These are phyloP conservation scores for Canavalia gladiata DNA, from an alignment of 306 rosid genomes.

Conservation along the genomic window DNA sequence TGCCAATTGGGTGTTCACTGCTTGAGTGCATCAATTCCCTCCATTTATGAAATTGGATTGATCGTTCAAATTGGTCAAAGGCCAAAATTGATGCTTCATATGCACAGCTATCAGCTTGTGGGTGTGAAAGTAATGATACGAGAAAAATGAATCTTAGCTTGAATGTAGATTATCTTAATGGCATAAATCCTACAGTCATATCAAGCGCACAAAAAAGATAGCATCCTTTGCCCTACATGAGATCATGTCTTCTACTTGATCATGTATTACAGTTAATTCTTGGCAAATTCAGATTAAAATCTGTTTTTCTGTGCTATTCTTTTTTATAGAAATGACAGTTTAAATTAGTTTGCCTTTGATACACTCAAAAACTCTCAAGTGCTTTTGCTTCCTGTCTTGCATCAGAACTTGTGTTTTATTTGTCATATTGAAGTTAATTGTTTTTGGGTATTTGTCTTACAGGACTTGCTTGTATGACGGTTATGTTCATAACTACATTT, in stretches of 20 bases:
- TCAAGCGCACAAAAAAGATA: slow-evolving; percentile 17
- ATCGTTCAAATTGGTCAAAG: slow-evolving; percentile 30
- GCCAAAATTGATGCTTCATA: slow-evolving; percentile 25
- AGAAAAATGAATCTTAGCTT: not conserved
- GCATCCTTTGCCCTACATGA: not conserved
- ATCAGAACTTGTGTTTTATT: slow-evolving; percentile 21
- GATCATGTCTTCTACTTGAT: slow-evolving; percentile 22
- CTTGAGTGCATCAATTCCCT: slow-evolving; percentile 25
- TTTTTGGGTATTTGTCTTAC: slow-evolving; percentile 51
- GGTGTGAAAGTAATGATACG: not conserved
- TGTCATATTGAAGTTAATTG: slow-evolving; percentile 30
- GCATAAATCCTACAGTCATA: not conserved
- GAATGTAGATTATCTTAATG: slow-evolving; percentile 15
- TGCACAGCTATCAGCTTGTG: slow-evolving; percentile 27
- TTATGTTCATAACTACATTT: slow-evolving; percentile 82
- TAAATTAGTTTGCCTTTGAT: slow-evolving; percentile 5
- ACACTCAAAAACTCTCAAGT: not conserved
- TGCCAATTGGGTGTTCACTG: slow-evolving; percentile 29
- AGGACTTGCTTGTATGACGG: slow-evolving; percentile 90
- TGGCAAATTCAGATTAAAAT: slow-evolving; percentile 24
- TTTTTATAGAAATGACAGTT: not conserved
- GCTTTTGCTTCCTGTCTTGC: not conserved
- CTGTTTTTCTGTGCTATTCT: not conserved
- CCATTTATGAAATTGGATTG: not conserved
- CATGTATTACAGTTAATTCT: slow-evolving; percentile 14